Conservation (phyloP, 495 filamentous ascomycete species). For the Penicillium robsamsonii region DNA sequence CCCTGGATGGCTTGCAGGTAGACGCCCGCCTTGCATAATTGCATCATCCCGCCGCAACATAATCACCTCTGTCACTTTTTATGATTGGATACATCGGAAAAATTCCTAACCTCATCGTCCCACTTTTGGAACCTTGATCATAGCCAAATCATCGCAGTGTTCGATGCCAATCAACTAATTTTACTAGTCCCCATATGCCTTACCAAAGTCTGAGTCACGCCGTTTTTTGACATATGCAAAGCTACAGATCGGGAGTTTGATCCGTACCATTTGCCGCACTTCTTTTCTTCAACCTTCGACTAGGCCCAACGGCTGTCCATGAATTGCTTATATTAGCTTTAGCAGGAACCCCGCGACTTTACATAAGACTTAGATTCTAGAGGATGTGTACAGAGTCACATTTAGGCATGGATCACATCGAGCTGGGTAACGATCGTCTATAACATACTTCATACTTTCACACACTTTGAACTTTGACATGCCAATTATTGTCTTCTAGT, state of each 20-base stretch:
- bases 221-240: slow-evolving; percentile 17
- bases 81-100: slow-evolving; percentile 9
- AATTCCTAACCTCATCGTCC: background rate
- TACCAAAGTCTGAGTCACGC: slow-evolving; percentile 8
- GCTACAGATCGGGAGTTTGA: slow-evolving; percentile 12
- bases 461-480: background rate
- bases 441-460: background rate
- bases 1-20: slow-evolving; percentile 24
- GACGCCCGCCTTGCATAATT: slow-evolving; percentile 19
- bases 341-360: slow-evolving; percentile 1
- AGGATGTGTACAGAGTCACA: slow-evolving; percentile 14
- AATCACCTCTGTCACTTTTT: slow-evolving; percentile 7
- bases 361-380: background rate
- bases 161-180: background rate
- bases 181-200: background rate
- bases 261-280: background rate
- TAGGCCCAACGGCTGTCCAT: background rate
- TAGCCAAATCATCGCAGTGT: background rate
- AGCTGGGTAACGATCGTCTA: background rate
- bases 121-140: background rate
- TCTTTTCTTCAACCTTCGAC: background rate
- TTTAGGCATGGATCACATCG: background rate
- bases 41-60: slow-evolving; percentile 21
- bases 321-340: background rate
- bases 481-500: background rate